Percentiles rank a stretch among this genome's conserved stretches.
These are phyloP conservation scores for Arabis hirsuta DNA, from an alignment of 345 rosid species.

Conservation along the genomic window DNA sequence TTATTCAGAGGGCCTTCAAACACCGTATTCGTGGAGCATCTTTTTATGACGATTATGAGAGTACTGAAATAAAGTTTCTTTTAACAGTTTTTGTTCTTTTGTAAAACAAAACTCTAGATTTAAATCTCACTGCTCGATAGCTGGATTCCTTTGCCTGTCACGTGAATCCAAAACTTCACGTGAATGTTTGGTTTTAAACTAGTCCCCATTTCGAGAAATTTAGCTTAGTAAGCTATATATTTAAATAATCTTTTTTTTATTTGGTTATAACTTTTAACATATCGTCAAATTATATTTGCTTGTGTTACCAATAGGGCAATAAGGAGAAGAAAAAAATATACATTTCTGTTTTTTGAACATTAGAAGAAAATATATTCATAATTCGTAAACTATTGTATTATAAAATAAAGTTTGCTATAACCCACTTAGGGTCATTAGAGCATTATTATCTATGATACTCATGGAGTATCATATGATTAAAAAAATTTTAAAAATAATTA, in stretches of 20 bases:
- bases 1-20: conserved; percentile 12
- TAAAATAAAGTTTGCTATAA: no score
- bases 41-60: conserved; percentile 26
- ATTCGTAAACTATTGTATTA: no score
- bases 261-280: not conserved
- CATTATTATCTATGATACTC: no score
- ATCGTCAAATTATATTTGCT: not conserved
- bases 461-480: no score
- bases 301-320: not conserved
- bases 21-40: conserved; percentile 36
- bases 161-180: conserved; percentile 44
- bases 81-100: conserved; percentile 27
- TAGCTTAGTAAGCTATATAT: not conserved
- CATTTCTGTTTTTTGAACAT: no score
- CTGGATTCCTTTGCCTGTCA: conserved; percentile 42
- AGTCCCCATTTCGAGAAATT: conserved; percentile 27
- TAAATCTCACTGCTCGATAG: conserved; percentile 39
- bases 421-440: no score
- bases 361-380: no score
- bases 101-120: conserved; percentile 29
- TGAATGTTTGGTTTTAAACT: conserved; percentile 28
- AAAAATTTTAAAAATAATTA: no score
- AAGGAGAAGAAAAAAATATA: not conserved
- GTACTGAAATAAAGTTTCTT: not conserved
- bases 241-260: no score